Base-by-base conservation (phyloP, 2,329 filamentous ascomycete species). In the Aspergillus alliaceus region DNA sequence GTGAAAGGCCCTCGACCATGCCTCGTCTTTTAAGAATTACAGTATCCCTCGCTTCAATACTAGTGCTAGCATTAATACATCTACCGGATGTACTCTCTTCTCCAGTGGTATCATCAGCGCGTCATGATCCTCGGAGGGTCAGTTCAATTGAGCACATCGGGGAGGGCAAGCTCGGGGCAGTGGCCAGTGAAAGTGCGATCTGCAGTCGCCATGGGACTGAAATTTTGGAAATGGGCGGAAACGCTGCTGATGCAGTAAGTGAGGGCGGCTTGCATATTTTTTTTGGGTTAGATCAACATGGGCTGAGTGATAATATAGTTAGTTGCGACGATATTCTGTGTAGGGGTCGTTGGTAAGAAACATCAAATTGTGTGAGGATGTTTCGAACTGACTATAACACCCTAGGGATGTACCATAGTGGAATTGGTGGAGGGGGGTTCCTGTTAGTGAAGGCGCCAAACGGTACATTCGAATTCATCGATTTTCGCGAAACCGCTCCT, bases 361-460 rank as follows among this genome's bases (percentile, higher is more conserved):
- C 14, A 44, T 22, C 24, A 25, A 11, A 2, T 22, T 34, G n/a
- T 15, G 18, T 4, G 14, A 2, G 3, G 22, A 24, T 4, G n/a
- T 15, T 18, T 29, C 22, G 12, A 25, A 14, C 53, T 37, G 29
- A 51, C 34, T 58, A 49, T 60, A 20, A 8, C 8, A 22, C 9
- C 18, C n/a, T 32, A 81, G 79, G 83, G 55, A 90, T 90, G 86
- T 90, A 91, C 65, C 90, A 93, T 71, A 80, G 77, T 39, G 93
- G 93, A 15, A 89, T 97, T 58, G 93, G 90, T 20, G 93, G 93
- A 6, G 93, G 93, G 39, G 93, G 93, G 2, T 98, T 98, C 75
- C 90, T 92, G 82, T 80, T 96, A 5, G 84, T 96, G 5, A 86
- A 90, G 48, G 82, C 85, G 32, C 77, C 84, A 15, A 80, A 90